Base-by-base conservation (phyloP, 176 grass and related monocot genomes). In the Carex kokanica region DNA sequence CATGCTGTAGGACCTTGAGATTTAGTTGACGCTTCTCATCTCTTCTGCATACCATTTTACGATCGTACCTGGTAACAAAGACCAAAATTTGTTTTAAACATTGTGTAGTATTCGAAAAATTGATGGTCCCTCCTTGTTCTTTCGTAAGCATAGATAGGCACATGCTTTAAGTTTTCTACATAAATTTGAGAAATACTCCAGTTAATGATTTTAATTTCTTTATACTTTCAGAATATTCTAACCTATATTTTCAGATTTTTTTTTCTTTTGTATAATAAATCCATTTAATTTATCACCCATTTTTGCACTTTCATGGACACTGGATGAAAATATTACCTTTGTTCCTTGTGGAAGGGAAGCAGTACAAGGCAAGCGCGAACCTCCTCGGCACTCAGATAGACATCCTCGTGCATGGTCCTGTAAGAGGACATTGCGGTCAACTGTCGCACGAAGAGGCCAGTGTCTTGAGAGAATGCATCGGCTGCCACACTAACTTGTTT, bases 311-410 rank as follows among this genome's bases (percentile, higher is more conserved):
- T 57, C 47, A 2, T 41, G 67, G 24, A 9, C 21, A 43, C 24
- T 78, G 14, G 13, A 29, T 55, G 24, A 14, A 1, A 78, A 55
- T 10, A 56, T 55, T 71, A 70, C 2, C 91, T 85, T 85, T 90
- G 87, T 84, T 97, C 89, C 81, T 79, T 91, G 72, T 91, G 94
- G 86, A 91, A 93, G 0, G 91, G 91, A 29, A 97, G 6, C 66
- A 93, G 47, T 6, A 93, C 34, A 1, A 97, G 85, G 12, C 85
- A 88, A 5, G 89, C 89, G 1, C 83, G 87, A 27, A 84, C 72
- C 75, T 97, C 91, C 84, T 97, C 87, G 4, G 83, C 87, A 56
- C 81, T 79, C 38, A 93, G 83, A 86, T 83, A 87, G 53, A 93
- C 79, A 71, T 97, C 89, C 11, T 86, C 63, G 52, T 97, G 87